These are phyloP conservation scores for Sphaceloma murrayae DNA, from an alignment of 2,329 filamentous ascomycete genomes.

Conservation along the genomic window DNA sequence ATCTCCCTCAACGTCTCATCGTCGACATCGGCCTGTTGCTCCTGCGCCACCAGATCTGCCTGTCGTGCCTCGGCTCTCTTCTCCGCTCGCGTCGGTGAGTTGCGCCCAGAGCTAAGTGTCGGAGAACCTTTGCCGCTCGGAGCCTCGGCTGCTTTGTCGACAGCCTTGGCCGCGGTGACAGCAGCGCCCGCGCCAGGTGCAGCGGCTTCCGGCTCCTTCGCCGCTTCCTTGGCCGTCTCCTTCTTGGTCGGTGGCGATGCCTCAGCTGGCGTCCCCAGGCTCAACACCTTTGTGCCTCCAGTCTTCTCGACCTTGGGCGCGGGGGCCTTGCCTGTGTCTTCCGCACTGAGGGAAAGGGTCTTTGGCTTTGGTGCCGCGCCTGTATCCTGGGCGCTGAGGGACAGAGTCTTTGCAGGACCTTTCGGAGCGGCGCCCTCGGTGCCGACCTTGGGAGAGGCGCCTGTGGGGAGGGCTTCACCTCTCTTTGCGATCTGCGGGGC, in stretches of 20 bases:
- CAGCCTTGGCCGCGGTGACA: slow-evolving; percentile 75
- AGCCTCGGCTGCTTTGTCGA: slow-evolving; percentile 77
- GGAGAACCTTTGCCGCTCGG: slow-evolving; percentile 63
- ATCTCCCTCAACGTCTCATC: slow-evolving; percentile 84
- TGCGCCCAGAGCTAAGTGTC: slow-evolving; percentile 71
- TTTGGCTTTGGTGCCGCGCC: slow-evolving; percentile 46
- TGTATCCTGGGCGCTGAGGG: slow-evolving; percentile 50
- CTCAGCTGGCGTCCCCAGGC: slow-evolving; percentile 43
- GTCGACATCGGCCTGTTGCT: slow-evolving; percentile 69
- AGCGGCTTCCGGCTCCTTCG: slow-evolving; percentile 36
- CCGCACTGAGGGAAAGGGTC: slow-evolving; percentile 48
- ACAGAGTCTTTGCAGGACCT: slow-evolving; percentile 31
- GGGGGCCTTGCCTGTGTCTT: slow-evolving; percentile 38
- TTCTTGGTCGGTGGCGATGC: slow-evolving; percentile 43
- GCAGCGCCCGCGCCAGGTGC: slow-evolving; percentile 65
- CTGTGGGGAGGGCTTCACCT: slow-evolving; percentile 41
- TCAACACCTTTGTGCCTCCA: slow-evolving; percentile 59
- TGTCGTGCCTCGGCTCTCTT: slow-evolving; percentile 44
- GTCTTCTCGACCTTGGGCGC: slow-evolving; percentile 47
- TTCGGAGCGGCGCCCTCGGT: slow-evolving; percentile 38
- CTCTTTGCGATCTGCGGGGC: slow-evolving; percentile 57
- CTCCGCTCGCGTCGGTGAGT: slow-evolving; percentile 54
- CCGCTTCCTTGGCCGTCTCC: slow-evolving; percentile 35
- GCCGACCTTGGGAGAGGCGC: slow-evolving; percentile 39
- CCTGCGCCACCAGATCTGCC: slow-evolving; percentile 75